Base-by-base conservation (phyloP, 352 stramenopile genomes). In the Phytophthora nicotianae region DNA sequence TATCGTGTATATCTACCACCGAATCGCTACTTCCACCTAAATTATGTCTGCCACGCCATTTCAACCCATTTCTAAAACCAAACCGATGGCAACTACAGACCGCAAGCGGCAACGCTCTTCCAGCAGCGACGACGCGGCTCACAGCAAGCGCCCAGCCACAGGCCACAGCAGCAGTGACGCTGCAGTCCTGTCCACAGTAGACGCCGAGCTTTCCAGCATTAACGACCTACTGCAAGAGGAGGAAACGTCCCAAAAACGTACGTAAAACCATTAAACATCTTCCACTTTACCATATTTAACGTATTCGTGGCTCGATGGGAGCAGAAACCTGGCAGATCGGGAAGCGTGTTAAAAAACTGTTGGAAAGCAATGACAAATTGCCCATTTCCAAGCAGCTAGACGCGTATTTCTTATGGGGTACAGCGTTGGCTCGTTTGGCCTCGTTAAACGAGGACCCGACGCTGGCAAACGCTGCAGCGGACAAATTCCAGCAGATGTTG, bases 261-360 rank as follows among this genome's bases (percentile, higher is more conserved):
- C 21, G 61, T 67, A 24, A 32, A 23, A n/a, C 26, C 21, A 4
- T 55, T 32, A 5, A 16, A 21, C 21, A n/a, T 43, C 17, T 50
- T 21, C 13, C 16, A 23, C 45, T 11, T 50, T 37, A 6, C 4
- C 1, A 53, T 72, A 38, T 53, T 35, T 50, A 35, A 29, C n/a
- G 13, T 47, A 50, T 57, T 42, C 51, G 32, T 20, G 32, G n/a
- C n/a, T 40, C 26, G 67, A 46, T 29, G 35, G 23, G 2, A 43
- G 23, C 58, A 91, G 86, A 95, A 50, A 93, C 83, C 11, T 95
- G 86, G 83, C 82, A 91, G 71, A 91, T 95, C 58, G 83, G 86
- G 43, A 95, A 95, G 65, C 77, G 86, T 6, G 69, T 95, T 38
- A 95, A 95, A 68, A 82, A 77, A 58, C 65, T 93, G 43, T 75